These are phyloP conservation scores for Rhizophora apiculata DNA, from an alignment of 345 rosid genomes.

Conservation along the genomic window DNA sequence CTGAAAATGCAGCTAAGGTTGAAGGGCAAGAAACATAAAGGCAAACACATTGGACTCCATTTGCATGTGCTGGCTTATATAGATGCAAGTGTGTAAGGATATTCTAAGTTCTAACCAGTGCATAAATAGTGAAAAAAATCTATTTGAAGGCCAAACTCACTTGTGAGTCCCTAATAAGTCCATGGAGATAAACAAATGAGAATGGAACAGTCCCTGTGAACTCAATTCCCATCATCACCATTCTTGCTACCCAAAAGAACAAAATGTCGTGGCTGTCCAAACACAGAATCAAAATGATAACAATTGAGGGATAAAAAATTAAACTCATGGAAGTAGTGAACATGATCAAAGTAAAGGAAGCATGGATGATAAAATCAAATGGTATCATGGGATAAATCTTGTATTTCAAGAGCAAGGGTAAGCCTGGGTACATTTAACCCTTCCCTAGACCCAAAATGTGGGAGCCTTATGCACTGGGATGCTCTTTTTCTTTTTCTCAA, in stretches of 20 bases:
- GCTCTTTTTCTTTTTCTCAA: not conserved
- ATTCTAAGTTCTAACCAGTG: not conserved
- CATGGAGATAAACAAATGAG: conserved; percentile 85
- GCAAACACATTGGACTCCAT: not conserved
- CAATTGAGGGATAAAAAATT: conserved; percentile 9
- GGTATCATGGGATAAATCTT: too few species aligned
- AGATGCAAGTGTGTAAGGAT: not conserved
- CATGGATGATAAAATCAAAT: not conserved
- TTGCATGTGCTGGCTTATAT: not conserved
- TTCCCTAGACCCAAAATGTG: too few species aligned
- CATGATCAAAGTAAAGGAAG: not conserved
- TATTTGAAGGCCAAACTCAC: conserved; percentile 40
- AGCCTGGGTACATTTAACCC: too few species aligned
- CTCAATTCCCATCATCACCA: conserved; percentile 99
- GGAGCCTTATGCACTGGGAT: too few species aligned
- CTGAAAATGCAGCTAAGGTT: conserved; percentile 38
- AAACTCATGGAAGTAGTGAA: conserved; percentile 4
- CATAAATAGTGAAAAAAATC: not conserved
- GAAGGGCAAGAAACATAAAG: not conserved
- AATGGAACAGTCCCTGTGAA: conserved; percentile 94
- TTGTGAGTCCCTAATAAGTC: conserved; percentile 87
- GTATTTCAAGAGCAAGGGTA: too few species aligned
- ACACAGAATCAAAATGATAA: conserved; percentile 22
- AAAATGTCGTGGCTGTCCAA: conserved; percentile 93
- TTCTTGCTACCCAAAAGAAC: conserved; percentile 99